Conservation (phyloP, 202 grass and related monocot genomes). For the Saccharum hybrid region DNA sequence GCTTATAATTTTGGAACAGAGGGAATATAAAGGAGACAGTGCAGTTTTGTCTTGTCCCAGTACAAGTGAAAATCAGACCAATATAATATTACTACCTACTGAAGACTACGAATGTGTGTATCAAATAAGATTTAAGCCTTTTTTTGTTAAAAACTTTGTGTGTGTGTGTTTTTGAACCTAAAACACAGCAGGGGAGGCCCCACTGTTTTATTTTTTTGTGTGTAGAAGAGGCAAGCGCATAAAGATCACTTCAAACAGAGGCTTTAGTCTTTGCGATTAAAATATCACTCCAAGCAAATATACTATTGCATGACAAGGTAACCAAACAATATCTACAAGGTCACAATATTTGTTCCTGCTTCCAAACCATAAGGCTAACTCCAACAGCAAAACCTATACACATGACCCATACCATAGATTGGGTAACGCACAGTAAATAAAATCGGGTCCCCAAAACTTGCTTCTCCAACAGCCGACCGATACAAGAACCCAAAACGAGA, state of each 20-base stretch:
- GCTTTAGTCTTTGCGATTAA: background rate
- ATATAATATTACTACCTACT: background rate
- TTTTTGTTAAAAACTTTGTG: background rate
- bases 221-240: background rate
- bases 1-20: background rate
- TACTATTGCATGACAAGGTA: background rate
- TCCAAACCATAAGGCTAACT: conserved; percentile 24
- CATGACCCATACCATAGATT: too few relatives aligned
- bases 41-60: background rate
- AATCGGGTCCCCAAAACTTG: too few relatives aligned
- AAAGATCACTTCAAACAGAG: background rate
- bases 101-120: background rate
- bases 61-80: conserved; percentile 2
- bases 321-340: background rate
- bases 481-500: too few relatives aligned
- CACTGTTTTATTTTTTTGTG: too few relatives aligned
- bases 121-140: background rate
- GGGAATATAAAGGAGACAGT: background rate
- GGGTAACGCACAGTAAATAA: too few relatives aligned
- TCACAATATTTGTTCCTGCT: background rate
- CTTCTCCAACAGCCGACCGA: too few relatives aligned
- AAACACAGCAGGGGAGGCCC: too few relatives aligned
- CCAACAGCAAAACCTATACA: too few relatives aligned
- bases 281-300: background rate
- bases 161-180: too few relatives aligned